A percentile compares a stretch with the other conserved stretches of the same genome.
Evolutionary conservation across 78 protist species (phyloP).

Genomic region (Salpingoeca rosetta): DNA sequence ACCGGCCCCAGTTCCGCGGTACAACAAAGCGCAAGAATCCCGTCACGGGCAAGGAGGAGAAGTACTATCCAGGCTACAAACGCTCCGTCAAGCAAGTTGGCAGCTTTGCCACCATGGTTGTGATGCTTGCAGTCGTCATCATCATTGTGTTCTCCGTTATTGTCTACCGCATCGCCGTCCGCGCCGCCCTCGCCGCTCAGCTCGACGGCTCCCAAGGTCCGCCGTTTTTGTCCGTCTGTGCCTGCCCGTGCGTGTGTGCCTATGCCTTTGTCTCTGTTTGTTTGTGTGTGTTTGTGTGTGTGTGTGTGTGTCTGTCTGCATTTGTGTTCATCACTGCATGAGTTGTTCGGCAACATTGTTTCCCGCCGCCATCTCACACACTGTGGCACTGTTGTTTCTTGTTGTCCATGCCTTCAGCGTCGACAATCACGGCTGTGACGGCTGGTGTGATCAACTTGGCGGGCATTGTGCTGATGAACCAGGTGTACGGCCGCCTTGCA

Average conservation of each 20-base stretch:
- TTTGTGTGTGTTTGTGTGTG: too few relatives aligned
- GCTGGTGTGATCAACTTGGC: not conserved
- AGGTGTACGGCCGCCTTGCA: not conserved
- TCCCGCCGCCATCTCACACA: too few relatives aligned
- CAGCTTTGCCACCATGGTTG: not conserved
- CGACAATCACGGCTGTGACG: not conserved
- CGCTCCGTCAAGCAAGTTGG: not conserved
- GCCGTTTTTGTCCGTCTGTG: too few relatives aligned
- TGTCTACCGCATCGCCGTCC: not conserved
- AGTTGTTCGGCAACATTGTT: too few relatives aligned
- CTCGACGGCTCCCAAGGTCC: not conserved
- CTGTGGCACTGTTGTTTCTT: too few relatives aligned
- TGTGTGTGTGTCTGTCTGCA: too few relatives aligned
- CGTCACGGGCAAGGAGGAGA: not conserved
- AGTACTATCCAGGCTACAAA: not conserved
- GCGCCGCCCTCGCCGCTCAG: not conserved
- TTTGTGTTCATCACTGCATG: too few relatives aligned
- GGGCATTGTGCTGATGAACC: not conserved
- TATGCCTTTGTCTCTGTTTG: too few relatives aligned
- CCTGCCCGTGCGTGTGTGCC: too few relatives aligned
- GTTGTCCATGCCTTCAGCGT: too few relatives aligned
- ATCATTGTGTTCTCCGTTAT: not conserved
- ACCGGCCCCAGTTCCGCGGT: not conserved
- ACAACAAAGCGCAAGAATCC: not conserved
- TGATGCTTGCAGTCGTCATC: not conserved